Evolutionary conservation across 768 basidiomycete genomes (phyloP).

Genomic region (Coprinellus micaceus): DNA sequence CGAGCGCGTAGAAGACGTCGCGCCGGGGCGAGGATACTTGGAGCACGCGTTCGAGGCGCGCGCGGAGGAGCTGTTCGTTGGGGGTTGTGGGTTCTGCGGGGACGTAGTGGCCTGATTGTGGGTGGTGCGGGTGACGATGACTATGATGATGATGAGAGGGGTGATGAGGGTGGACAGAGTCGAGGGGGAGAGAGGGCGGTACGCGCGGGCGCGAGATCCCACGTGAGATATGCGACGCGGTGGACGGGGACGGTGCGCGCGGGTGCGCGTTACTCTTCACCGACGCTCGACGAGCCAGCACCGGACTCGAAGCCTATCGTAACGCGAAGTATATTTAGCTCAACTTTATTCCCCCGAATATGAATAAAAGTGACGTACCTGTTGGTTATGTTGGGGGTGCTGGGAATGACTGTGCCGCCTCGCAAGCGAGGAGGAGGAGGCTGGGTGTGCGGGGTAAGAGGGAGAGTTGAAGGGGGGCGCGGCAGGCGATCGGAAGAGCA

Average conservation of each 20-base stretch:
- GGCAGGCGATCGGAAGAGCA: constrained; percentile 12
- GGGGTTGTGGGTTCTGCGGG: constrained; percentile 13
- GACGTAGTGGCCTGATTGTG: neutral
- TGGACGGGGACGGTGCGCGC: too few species aligned
- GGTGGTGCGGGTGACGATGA: neutral
- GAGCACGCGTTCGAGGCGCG: constrained; percentile 16
- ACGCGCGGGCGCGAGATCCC: constrained; percentile 2
- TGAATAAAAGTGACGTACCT: constrained; percentile 3
- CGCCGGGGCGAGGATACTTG: neutral
- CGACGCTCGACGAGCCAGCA: constrained; percentile 3
- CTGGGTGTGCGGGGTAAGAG: too few species aligned
- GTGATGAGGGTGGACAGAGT: constrained; percentile 7
- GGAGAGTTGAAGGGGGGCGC: constrained; percentile 6
- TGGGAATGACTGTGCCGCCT: constrained; percentile 3
- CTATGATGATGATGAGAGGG: neutral
- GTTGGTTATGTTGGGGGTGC: neutral
- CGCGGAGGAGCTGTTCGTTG: constrained; percentile 15
- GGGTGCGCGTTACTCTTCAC: constrained; percentile 9
- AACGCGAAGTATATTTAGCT: too few species aligned
- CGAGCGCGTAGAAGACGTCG: constrained; percentile 1
- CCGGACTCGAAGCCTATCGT: too few species aligned
- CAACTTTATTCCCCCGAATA: too few species aligned
- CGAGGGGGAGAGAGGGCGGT: constrained; percentile 10
- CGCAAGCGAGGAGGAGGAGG: neutral
- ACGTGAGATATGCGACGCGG: neutral